These are phyloP conservation scores for Tolypocladium guangdongense DNA, from an alignment of 2,329 filamentous ascomycete genomes.

Conservation along the genomic window DNA sequence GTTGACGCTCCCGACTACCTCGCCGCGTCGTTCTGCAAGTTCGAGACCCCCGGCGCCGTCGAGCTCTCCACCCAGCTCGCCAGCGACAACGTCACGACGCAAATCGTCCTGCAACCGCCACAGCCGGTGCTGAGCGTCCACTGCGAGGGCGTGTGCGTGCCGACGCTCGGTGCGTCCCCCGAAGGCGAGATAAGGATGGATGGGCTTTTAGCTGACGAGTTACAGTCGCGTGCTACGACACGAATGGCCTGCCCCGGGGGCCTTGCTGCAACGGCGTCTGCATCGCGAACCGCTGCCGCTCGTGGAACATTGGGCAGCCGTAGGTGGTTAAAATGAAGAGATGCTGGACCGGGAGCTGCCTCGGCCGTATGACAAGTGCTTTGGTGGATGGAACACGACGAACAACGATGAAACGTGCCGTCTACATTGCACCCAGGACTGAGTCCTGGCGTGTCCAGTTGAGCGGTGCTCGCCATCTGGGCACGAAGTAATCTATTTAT, in stretches of 20 bases:
- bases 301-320: conserved; percentile 18
- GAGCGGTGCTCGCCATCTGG: neutral
- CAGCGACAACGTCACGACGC: conserved; percentile 19
- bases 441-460: too few relatives aligned
- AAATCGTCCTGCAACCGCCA: conserved; percentile 33
- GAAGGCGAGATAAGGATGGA: neutral
- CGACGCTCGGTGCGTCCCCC: conserved; percentile 20
- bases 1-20: conserved; percentile 33
- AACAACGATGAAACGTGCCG: too few relatives aligned
- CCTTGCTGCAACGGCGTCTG: conserved; percentile 33
- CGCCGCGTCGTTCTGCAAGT: conserved; percentile 30
- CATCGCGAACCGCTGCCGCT: conserved; percentile 28
- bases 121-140: conserved; percentile 30
- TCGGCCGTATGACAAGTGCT: too few relatives aligned
- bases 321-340: neutral
- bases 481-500: too few relatives aligned
- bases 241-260: conserved; percentile 20
- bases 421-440: too few relatives aligned
- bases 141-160: conserved; percentile 31
- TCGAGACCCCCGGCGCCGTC: conserved; percentile 20
- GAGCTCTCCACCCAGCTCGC: conserved; percentile 18
- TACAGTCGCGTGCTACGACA: conserved; percentile 21
- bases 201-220: neutral
- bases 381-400: too few relatives aligned
- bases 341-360: too few relatives aligned